Percentiles rank a stretch among this genome's conserved stretches.
Evolutionary conservation across 305 asterid genomes (phyloP).

Genomic region (Nicotiana rustica): DNA sequence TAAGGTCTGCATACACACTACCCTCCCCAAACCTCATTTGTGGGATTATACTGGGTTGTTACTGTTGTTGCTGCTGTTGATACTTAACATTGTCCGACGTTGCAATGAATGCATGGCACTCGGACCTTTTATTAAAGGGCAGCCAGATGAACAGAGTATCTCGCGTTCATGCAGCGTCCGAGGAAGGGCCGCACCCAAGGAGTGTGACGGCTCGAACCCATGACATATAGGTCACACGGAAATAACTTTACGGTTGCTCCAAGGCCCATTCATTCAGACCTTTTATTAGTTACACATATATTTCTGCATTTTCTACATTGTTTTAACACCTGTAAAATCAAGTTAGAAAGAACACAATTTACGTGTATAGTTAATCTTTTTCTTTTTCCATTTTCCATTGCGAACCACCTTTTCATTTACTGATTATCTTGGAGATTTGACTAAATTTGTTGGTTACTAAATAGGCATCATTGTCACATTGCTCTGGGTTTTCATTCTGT

Average conservation of each 20-base stretch:
- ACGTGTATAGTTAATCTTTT: too few relatives aligned
- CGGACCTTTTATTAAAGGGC: background rate
- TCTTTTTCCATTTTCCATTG: background rate
- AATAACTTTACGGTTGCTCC: too few relatives aligned
- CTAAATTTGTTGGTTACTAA: background rate
- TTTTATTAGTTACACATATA: background rate
- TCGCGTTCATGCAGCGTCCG: too few relatives aligned
- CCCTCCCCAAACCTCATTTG: too few relatives aligned
- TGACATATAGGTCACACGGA: too few relatives aligned
- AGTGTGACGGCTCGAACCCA: too few relatives aligned
- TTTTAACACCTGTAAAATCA: background rate
- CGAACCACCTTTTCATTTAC: constrained; percentile 5
- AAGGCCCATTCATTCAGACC: background rate
- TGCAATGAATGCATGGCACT: background rate
- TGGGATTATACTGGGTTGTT: too few relatives aligned
- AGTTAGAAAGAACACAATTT: background rate
- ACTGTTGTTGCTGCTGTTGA: background rate
- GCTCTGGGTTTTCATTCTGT: constrained; percentile 30
- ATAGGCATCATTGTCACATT: background rate
- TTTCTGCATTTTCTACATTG: background rate
- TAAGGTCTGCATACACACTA: too few relatives aligned
- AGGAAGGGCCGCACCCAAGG: too few relatives aligned
- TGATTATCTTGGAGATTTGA: background rate
- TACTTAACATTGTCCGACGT: background rate
- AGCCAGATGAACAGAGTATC: too few relatives aligned